Evolutionary conservation across 495 filamentous ascomycete species (phyloP).

Genomic region (Physcia stellaris): DNA sequence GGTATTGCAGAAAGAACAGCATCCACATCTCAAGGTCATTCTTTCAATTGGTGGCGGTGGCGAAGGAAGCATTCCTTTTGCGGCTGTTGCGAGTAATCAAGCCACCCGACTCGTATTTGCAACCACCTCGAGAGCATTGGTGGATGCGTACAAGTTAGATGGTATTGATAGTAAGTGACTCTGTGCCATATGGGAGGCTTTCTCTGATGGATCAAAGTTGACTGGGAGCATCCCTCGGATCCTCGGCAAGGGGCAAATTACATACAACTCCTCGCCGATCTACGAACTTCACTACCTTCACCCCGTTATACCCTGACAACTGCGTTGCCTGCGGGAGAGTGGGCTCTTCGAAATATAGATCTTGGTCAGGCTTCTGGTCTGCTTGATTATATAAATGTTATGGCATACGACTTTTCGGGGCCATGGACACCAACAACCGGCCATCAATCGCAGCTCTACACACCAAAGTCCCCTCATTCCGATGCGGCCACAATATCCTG

Average conservation of each 20-base stretch:
- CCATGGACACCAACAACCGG: conserved; percentile 57
- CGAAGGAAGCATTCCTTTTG: conserved; percentile 64
- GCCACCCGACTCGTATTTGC: conserved; percentile 56
- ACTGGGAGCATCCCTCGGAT: conserved; percentile 78
- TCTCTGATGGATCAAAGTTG: conserved; percentile 39
- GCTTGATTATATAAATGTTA: conserved; percentile 71
- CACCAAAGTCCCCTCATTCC: conserved; percentile 33
- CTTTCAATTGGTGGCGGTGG: conserved; percentile 81
- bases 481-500: conserved; percentile 44
- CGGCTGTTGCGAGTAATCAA: conserved; percentile 51
- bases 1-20: conserved; percentile 56
- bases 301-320: conserved; percentile 67
- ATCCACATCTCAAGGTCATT: conserved; percentile 64
- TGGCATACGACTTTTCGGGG: conserved; percentile 80
- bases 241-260: conserved; percentile 58
- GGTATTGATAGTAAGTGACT: conserved; percentile 61
- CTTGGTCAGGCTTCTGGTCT: conserved; percentile 47
- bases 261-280: conserved; percentile 50
- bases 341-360: conserved; percentile 65
- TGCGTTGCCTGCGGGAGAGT: conserved; percentile 64
- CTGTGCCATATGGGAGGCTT: not conserved
- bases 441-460: conserved; percentile 70
- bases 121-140: conserved; percentile 51
- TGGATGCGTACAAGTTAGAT: conserved; percentile 65
- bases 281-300: conserved; percentile 58